Evolutionary conservation across 2,329 filamentous ascomycete species (phyloP).

Genomic region (Exophiala phaeomuriformis): DNA sequence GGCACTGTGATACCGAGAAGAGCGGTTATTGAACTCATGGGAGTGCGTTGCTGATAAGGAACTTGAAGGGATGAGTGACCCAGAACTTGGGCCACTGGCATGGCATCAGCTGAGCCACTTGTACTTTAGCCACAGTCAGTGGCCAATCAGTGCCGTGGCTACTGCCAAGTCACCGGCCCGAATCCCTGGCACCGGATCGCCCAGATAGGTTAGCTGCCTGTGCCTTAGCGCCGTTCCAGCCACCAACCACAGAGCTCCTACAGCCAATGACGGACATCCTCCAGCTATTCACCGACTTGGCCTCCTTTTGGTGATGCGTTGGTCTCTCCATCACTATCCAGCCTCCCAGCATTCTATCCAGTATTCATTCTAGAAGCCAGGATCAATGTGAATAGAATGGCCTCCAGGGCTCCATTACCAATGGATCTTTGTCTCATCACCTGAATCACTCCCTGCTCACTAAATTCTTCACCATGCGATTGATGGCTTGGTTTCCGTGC

Average conservation of each 20-base stretch:
- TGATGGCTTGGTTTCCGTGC: neutral
- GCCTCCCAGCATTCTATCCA: slow-evolving; percentile 16
- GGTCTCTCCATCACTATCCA: slow-evolving; percentile 1
- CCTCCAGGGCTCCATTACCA: neutral
- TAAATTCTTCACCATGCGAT: slow-evolving; percentile 1
- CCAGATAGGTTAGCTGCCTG: neutral
- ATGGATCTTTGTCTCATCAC: slow-evolving; percentile 1
- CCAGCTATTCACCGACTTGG: too few relatives aligned
- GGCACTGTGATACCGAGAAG: too few relatives aligned
- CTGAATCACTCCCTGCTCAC: neutral
- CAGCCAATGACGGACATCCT: neutral
- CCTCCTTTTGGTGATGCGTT: neutral
- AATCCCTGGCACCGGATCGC: neutral
- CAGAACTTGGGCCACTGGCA: too few relatives aligned
- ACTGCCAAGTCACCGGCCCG: slow-evolving; percentile 1
- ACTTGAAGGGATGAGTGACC: too few relatives aligned
- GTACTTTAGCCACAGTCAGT: neutral
- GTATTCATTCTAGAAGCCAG: slow-evolving; percentile 5
- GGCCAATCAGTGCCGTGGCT: slow-evolving; percentile 1
- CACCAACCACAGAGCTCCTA: slow-evolving; percentile 1
- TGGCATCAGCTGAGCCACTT: too few relatives aligned
- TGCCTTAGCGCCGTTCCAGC: slow-evolving; percentile 7
- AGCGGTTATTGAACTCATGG: too few relatives aligned
- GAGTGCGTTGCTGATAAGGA: too few relatives aligned
- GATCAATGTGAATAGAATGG: slow-evolving; percentile 11